Conservation (phyloP, 1,284 basidiomycete genomes). For the Leccinum idahoense region DNA sequence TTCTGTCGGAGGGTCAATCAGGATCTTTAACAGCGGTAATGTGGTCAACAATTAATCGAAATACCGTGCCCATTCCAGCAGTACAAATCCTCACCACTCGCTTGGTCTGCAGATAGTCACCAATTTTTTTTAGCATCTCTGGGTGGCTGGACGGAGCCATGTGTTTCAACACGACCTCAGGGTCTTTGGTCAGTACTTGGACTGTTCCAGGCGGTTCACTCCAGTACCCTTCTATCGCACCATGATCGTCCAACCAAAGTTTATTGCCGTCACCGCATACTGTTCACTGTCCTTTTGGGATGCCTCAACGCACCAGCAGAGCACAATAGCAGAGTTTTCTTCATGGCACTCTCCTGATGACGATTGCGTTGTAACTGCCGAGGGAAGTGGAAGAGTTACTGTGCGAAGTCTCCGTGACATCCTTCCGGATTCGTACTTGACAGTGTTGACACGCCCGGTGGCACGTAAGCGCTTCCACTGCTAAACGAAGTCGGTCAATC, state of each 20-base stretch:
- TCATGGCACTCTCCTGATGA: neutral
- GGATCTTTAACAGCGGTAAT: neutral
- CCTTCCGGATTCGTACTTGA: neutral
- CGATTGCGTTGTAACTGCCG: neutral
- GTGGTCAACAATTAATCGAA: neutral
- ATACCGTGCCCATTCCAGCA: neutral
- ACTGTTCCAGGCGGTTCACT: neutral
- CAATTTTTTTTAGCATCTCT: neutral
- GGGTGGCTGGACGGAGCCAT: neutral
- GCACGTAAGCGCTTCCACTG: neutral
- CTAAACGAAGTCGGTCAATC: too few species aligned
- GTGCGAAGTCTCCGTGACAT: neutral
- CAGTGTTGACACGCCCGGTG: too few species aligned
- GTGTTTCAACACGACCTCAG: neutral
- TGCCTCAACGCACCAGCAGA: neutral
- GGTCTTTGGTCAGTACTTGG: neutral
- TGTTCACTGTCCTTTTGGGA: neutral
- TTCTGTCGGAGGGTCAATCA: too few species aligned
- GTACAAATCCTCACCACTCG: neutral
- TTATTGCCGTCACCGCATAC: neutral
- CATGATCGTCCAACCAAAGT: neutral
- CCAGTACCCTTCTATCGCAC: neutral
- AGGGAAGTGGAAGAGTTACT: neutral
- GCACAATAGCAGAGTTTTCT: neutral
- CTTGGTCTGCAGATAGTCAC: neutral